Base-by-base conservation (phyloP, 805 yeast genomes). In the Cyberlindnera euphorbiiphila region DNA sequence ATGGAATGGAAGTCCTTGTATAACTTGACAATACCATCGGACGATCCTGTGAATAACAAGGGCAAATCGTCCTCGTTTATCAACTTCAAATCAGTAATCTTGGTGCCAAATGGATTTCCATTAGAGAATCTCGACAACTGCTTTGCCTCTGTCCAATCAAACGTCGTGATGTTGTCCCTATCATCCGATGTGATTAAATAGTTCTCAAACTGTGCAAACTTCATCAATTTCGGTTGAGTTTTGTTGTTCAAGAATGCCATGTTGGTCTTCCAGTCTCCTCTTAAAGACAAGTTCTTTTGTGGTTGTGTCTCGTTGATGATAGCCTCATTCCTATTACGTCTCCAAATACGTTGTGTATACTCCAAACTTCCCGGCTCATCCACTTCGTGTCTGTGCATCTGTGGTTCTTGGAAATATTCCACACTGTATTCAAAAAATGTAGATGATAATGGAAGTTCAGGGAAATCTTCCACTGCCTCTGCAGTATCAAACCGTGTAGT, bases 381-480 rank as follows among this genome's bases (percentile, higher is more conserved):
- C 13, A 78, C 63, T 49, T 91, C 97, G 37, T 76, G 73, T 41
- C 77, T 80, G 9, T 85, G 78, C 81, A 89, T 81, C 56, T 91
- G 98, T 0, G 98, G 97, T 55, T 89, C 98, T 53, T 89, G 95
- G 65, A 91, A 93, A 54, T 88, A 89, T 58, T 93, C 98, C 42
- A 86, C 56, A 50, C 84, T 76, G 59, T 81, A 85, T 35, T 81
- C 85, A 44, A 84, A 73, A 50, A 85, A 82, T 6, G 76, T 74
- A 9, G 86, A 79, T 5, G 67, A 66, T 9, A 76, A 57, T 1
- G 86, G 83, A 4, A 82, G 51, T 5, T 61, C 62, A 3, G 57
- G 43, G 16, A 41, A 37, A 14, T 53, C 55, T 26, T 50, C 51
- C 17, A 34, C 37, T 0, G 43, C 37, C 12, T 51, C 55, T 13